A percentile compares a stretch with the other conserved stretches of the same genome.
Conservation (phyloP, 345 rosid species). For the Linum lewisii region DNA sequence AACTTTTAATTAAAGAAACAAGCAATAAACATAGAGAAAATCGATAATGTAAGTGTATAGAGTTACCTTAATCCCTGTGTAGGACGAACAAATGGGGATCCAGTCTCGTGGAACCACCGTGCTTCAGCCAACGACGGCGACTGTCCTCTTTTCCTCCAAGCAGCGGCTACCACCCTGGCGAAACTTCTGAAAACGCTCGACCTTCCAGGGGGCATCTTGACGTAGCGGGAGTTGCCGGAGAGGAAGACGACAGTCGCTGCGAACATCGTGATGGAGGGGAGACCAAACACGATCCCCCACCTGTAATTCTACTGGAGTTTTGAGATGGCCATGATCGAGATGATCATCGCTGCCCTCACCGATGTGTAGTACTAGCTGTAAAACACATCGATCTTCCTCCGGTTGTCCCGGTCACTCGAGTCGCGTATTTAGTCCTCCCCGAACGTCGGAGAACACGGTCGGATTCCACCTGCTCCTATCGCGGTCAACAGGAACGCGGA, state of each 20-base stretch:
- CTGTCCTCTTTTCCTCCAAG: neutral
- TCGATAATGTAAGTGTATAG: no score
- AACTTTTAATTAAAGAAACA: no score
- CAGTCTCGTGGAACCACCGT: neutral
- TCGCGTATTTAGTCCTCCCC: neutral
- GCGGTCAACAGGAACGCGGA: neutral
- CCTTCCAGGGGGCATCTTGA: neutral
- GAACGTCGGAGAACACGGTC: neutral
- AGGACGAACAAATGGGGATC: neutral
- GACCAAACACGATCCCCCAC: slow-evolving; percentile 2
- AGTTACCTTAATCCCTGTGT: neutral
- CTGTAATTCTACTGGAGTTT: neutral
- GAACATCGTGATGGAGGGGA: neutral
- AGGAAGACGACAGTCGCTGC: neutral
- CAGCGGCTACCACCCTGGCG: neutral
- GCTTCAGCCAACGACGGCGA: neutral
- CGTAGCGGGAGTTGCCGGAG: neutral
- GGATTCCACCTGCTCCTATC: neutral
- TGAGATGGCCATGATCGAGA: neutral
- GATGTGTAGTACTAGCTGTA: slow-evolving; percentile 1
- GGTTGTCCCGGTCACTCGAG: neutral
- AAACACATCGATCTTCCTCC: neutral
- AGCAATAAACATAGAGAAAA: no score
- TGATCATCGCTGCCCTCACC: neutral
- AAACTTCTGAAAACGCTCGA: neutral